Conservation (phyloP, 176 grass and related monocot species). For the Bromus sterilis region DNA sequence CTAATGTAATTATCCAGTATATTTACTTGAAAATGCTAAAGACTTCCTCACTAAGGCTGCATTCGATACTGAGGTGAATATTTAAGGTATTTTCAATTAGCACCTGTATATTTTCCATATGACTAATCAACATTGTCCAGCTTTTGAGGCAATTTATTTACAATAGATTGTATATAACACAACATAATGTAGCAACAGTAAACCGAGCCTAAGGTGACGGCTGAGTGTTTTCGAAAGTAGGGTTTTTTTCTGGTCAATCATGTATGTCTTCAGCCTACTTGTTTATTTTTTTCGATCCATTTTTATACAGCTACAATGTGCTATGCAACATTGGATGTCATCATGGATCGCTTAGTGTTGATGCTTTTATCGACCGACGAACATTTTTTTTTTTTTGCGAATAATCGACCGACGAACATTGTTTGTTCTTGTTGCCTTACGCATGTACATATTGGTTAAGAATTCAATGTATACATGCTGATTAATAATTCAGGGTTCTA, state of each 20-base stretch:
- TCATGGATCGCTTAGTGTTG: not conserved
- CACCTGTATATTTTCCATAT: not conserved
- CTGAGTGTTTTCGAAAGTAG: not conserved
- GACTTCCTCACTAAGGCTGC: not conserved
- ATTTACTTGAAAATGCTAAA: not conserved
- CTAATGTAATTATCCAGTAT: no score
- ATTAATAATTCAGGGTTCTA: no score
- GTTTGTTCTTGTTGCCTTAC: not conserved
- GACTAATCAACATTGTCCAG: no score
- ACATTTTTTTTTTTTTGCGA: not conserved
- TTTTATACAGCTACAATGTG: no score
- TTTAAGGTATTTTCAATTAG: not conserved
- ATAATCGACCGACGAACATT: not conserved
- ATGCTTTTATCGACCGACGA: not conserved
- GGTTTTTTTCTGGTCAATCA: not conserved
- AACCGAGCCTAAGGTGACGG: not conserved
- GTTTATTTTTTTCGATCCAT: not conserved
- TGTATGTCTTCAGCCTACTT: not conserved
- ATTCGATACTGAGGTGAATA: not conserved
- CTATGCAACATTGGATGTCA: not conserved
- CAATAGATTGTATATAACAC: not conserved
- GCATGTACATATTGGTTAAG: not conserved
- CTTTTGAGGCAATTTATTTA: not conserved
- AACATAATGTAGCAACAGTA: not conserved
- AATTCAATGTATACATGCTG: no score